A percentile compares a stretch with the other conserved stretches of the same genome.
Conservation (phyloP, 2,329 filamentous ascomycete species). For the Ophiosphaerella korrae region DNA sequence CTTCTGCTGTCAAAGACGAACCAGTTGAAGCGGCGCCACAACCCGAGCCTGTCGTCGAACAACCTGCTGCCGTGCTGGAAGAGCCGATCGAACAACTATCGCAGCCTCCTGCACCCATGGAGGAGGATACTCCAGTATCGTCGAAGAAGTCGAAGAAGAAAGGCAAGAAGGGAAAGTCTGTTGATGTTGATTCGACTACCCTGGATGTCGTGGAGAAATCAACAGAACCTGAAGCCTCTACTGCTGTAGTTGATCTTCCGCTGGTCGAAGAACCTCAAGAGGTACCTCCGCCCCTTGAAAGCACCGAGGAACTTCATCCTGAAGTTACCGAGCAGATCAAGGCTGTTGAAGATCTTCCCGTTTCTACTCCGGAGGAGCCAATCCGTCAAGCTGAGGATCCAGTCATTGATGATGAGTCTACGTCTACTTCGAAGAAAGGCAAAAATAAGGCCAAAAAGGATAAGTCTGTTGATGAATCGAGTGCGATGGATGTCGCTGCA, state of each 20-base stretch:
- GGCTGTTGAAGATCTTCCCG: background rate
- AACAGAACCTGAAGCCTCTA: background rate
- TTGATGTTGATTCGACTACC: background rate
- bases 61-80: too few relatives aligned
- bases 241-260: background rate
- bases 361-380: background rate
- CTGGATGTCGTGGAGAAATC: background rate
- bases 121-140: background rate
- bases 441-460: conserved; percentile 30
- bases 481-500: background rate
- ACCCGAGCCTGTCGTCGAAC: too few relatives aligned
- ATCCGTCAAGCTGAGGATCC: background rate
- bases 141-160: background rate
- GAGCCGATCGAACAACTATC: background rate
- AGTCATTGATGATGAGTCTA: conserved; percentile 8
- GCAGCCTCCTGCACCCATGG: background rate
- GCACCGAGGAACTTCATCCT: background rate
- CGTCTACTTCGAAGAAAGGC: conserved; percentile 17
- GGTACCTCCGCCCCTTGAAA: background rate
- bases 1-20: too few relatives aligned
- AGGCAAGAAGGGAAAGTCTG: background rate
- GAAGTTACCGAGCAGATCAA: background rate
- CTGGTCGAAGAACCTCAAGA: background rate
- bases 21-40: too few relatives aligned
- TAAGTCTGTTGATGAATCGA: conserved; percentile 6